phyloP scores from a whole-genome alignment of 2,329 filamentous ascomycete species.

The Hymenoscyphus infarciens region DNA sequence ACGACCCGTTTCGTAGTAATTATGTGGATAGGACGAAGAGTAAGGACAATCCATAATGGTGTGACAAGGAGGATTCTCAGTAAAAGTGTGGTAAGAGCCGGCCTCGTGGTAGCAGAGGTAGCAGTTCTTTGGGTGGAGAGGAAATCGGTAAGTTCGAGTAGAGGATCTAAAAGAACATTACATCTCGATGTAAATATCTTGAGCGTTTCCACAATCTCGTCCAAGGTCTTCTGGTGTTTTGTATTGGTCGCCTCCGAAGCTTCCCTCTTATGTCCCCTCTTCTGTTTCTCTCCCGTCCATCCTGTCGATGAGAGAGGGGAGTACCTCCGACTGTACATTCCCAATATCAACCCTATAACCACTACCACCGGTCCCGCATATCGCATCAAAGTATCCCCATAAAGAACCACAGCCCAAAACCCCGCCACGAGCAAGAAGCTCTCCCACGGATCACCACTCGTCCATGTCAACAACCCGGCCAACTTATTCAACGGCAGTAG shows the following conservation, averaged over 20 bases:
- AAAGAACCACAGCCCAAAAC: slow-evolving; percentile 85
- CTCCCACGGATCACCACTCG: slow-evolving; percentile 90
- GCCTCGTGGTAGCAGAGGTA: slow-evolving; percentile 85
- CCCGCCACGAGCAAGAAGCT: slow-evolving; percentile 82
- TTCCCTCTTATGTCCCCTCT: slow-evolving; percentile 48
- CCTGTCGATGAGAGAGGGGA: slow-evolving; percentile 85
- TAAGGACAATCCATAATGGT: slow-evolving; percentile 81
- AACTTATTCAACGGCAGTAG: slow-evolving; percentile 83
- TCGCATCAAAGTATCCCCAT: slow-evolving; percentile 78
- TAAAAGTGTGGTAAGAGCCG: slow-evolving; percentile 84
- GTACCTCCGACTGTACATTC: slow-evolving; percentile 89
- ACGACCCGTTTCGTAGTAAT: slow-evolving; percentile 83
- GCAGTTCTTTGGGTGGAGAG: slow-evolving; percentile 86
- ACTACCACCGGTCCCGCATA: slow-evolving; percentile 80
- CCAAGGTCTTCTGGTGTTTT: slow-evolving; percentile 86
- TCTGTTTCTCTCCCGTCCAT: slow-evolving; percentile 59
- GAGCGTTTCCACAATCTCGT: slow-evolving; percentile 94
- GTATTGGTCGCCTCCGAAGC: slow-evolving; percentile 58
- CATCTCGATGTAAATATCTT: slow-evolving; percentile 88
- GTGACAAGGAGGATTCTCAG: slow-evolving; percentile 84
- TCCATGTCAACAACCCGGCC: slow-evolving; percentile 87
- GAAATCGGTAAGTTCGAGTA: slow-evolving; percentile 87
- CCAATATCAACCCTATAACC: slow-evolving; percentile 74
- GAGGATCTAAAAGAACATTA: slow-evolving; percentile 85
- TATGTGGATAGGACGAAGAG: slow-evolving; percentile 76